Percentiles rank a stretch among this genome's conserved stretches.
phyloP scores from a whole-genome alignment of 164 flowering plant species.

The Warburgia ugandensis region DNA sequence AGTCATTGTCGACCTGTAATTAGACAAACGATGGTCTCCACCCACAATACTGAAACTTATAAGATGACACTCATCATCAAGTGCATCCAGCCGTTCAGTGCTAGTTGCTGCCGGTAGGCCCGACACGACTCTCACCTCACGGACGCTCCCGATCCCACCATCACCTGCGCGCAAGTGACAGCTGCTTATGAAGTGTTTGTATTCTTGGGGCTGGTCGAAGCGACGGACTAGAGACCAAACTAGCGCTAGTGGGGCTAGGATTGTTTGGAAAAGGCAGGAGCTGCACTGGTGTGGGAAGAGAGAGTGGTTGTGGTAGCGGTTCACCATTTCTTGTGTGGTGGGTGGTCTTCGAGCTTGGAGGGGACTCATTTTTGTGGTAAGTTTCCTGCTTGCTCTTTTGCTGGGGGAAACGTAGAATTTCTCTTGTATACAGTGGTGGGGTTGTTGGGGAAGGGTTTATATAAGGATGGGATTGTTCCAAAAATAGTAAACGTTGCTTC shows the following conservation, averaged over 20 bases:
- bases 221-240: constrained; percentile 44
- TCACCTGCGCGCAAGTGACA: constrained; percentile 20
- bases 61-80: constrained; percentile 32
- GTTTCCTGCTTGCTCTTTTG: too few species aligned
- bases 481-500: too few species aligned
- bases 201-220: constrained; percentile 32
- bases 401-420: too few species aligned
- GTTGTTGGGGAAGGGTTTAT: too few species aligned
- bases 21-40: constrained; percentile 35
- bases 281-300: constrained; percentile 25
- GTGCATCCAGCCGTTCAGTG: constrained; percentile 29
- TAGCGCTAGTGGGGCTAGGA: constrained; percentile 25
- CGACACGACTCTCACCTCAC: constrained; percentile 23
- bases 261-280: constrained; percentile 20
- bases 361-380: too few species aligned
- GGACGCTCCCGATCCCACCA: constrained; percentile 19
- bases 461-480: too few species aligned
- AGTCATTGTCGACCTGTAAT: constrained; percentile 27
- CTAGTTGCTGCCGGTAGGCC: constrained; percentile 32
- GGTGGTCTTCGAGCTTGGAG: too few species aligned
- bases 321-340: too few species aligned
- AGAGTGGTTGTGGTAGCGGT: constrained; percentile 16
- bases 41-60: constrained; percentile 26
- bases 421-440: too few species aligned
- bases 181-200: constrained; percentile 32